Evolutionary conservation across 1,284 basidiomycete genomes (phyloP), one percentile per base, ranked within the genome.

Genomic region (Sanghuangporus weigelae): DNA sequence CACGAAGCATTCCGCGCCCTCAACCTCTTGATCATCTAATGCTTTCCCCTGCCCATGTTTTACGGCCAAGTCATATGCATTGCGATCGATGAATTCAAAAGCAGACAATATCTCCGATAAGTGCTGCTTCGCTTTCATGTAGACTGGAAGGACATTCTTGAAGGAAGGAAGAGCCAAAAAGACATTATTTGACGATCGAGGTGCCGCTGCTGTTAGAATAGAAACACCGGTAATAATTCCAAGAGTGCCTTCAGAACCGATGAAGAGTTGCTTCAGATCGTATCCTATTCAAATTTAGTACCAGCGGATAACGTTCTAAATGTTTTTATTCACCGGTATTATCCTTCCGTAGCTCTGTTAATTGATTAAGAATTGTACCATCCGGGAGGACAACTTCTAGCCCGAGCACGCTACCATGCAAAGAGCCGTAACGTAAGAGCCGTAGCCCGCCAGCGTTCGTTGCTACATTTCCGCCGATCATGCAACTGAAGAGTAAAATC

Each of bases 251-350:
- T 99, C 97, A 10, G 93, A 90, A 21, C 97, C 97, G 70, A 99
- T 98, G 76, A 99, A 99, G 7, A 99, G 84, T 74, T 99, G 97
- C 76, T 99, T 99, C 57, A 99, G 81, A 74, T 99, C 97, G 73
- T 98, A 96, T n/a, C 96, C 95, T 95, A 68, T 51, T 49, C 16
- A 16, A 38, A 10, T 5, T 57, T 4, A 59, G 3, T 14, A 39
- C 3, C 12, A 2, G 40, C 16, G 59, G 59, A 63, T 48, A 57
- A 23, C 35, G n/a, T 39, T 36, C n/a, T 66, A 19, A 59, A 57
- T 57, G 38, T 51, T 63, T 35, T 60, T 10, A 71, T 81, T 65
- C 63, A 90, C 95, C 96, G 2, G 97, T 99, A 75, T 99, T 99
- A 76, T 99, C 97, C 78, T 99, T 99, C 56, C 97, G 85, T 64